Evolutionary conservation across 2,329 filamentous ascomycete species (phyloP).

Genomic region (Aspergillus novoparasiticus): DNA sequence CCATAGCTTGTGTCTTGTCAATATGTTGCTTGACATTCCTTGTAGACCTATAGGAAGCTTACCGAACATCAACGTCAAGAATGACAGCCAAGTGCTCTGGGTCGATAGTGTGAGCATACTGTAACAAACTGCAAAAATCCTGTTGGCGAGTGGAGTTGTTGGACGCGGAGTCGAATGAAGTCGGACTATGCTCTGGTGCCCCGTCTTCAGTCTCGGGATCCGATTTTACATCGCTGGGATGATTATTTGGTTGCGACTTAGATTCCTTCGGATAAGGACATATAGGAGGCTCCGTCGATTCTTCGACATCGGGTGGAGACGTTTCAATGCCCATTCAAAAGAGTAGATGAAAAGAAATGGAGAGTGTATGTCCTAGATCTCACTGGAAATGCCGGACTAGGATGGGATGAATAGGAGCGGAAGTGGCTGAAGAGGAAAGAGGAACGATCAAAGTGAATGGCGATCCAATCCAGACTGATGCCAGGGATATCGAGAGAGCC

Average conservation of each 20-base stretch:
- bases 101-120: conserved; percentile 31
- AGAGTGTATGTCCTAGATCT: not conserved
- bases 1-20: conserved; percentile 52
- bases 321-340: conserved; percentile 46
- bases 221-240: conserved; percentile 21
- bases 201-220: conserved; percentile 21
- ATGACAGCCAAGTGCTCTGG: conserved; percentile 21
- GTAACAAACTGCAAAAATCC: conserved; percentile 11
- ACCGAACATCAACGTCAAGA: conserved; percentile 29
- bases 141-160: not conserved
- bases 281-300: conserved; percentile 45
- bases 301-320: conserved; percentile 42
- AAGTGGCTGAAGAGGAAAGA: not conserved
- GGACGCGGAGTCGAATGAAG: not conserved
- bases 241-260: conserved; percentile 22
- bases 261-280: conserved; percentile 34
- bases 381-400: not conserved
- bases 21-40: not conserved
- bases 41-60: conserved; percentile 1
- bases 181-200: conserved; percentile 3
- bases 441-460: not conserved
- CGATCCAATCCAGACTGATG: not conserved
- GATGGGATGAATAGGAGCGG: not conserved
- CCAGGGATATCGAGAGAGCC: not conserved
- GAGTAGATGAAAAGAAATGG: conserved; percentile 10